Evolutionary conservation across 2,329 filamentous ascomycete species (phyloP), one percentile per base, ranked within the genome.

Genomic region (Diaporthe sp.): DNA sequence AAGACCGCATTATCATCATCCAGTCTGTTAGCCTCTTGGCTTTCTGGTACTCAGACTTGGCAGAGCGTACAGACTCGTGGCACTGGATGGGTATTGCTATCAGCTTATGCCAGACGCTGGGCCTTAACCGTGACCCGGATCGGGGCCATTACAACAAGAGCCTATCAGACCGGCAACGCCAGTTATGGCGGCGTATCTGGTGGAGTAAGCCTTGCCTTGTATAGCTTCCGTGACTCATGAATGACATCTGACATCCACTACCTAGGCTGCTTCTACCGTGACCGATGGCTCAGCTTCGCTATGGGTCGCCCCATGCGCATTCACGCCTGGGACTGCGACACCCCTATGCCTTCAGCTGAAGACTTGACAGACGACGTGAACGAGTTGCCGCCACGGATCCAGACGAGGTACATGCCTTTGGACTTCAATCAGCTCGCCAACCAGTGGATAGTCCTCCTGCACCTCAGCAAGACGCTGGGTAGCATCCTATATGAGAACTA

Each of bases 61-160:
- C 51, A 0, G 51, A 53, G n/a, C 51, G 51, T 5, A 53, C 51
- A 53, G 51, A 53, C 51, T 53, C 51, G 25, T 53, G 51, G 51
- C 51, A 53, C 25, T 53, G 51, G 51, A 53, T 53, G 51, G 51
- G 51, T 13, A 53, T 53, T 28, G 51, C 51, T n/a, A 53, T 53
- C 51, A 53, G 51, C 51, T 53, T 53, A n/a, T 53, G 51, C 9
- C 51, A 53, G 22, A 53, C 51, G 12, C 51, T 53, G 10, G 51
- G 51, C 4, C 51, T 53, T 2, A 53, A 53, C 25, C 51, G 51
- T 25, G 51, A 53, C 51, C 51, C 51, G 28, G 51, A 53, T 3
- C 51, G 51, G 28, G 51, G 51, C 25, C 51, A 53, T 25, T 53
- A 53, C 25, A 53, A 53, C 51, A 53, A 53, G 51, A 53, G 25